These are phyloP conservation scores for Sphagnum tenellum DNA, from an alignment of 225 moss, liverwort and hornwort genomes.

Conservation along the genomic window DNA sequence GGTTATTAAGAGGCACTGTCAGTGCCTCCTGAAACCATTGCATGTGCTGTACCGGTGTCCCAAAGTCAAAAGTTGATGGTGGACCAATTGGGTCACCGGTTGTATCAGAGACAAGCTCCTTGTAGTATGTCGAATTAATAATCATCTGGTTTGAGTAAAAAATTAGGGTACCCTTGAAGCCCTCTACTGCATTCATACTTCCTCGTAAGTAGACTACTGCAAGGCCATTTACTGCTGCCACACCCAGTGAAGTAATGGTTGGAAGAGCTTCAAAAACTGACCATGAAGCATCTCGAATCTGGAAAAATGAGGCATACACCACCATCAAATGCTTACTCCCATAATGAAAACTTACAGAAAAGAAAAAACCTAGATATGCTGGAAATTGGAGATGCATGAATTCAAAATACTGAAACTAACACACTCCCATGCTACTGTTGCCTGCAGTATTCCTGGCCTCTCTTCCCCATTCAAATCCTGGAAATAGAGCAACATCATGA, in stretches of 20 bases:
- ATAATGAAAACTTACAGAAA: too few relatives aligned
- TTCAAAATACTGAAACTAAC: too few relatives aligned
- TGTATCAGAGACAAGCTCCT: slow-evolving; percentile 37
- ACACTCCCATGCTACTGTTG: too few relatives aligned
- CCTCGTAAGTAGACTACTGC: slow-evolving; percentile 43
- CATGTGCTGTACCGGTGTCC: slow-evolving; percentile 40
- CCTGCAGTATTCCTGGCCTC: too few relatives aligned
- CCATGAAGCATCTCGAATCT: slow-evolving; percentile 64
- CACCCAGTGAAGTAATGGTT: slow-evolving; percentile 54
- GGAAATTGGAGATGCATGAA: too few relatives aligned
- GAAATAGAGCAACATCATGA: too few relatives aligned
- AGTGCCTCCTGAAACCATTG: slow-evolving; percentile 26
- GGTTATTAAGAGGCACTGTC: slow-evolving; percentile 52
- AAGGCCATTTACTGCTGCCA: slow-evolving; percentile 58
- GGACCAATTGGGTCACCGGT: slow-evolving; percentile 48
- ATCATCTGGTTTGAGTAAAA: slow-evolving; percentile 40
- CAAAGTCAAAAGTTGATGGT: slow-evolving; percentile 21
- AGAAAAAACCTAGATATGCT: too few relatives aligned
- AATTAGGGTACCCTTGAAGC: slow-evolving; percentile 11
- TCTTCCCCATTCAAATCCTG: too few relatives aligned
- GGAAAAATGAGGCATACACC: neutral
- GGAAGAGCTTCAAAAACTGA: slow-evolving; percentile 74
- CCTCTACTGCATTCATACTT: slow-evolving; percentile 9
- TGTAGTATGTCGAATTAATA: slow-evolving; percentile 27
- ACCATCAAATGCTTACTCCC: too few relatives aligned